Evolutionary conservation across 306 rosid species (phyloP), one percentile per base, ranked within the genome.

Genomic region (Mucuna pruriens): DNA sequence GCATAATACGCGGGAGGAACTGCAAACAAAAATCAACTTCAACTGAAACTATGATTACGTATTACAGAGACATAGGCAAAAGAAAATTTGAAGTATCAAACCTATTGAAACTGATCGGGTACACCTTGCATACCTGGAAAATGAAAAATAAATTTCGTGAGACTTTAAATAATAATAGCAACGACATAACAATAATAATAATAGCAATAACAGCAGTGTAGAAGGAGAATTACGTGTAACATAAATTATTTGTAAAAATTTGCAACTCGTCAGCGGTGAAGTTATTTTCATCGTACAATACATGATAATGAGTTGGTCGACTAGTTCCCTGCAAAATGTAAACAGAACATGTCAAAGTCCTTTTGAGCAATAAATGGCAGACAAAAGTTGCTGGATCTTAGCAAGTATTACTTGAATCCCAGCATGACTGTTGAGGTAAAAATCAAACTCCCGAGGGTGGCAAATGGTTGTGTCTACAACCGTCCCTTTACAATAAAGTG

Each of bases 351-450:
- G 3, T 49, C n/a, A 57, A 31, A 77, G 13, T 1, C 0, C 54
- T 16, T 69, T 9, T n/a, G 42, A 64, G 20, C 1, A 54, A 25
- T 1, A 13, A 36, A 10, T 13, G 33, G 34, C 66, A 4, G 3
- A 23, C 15, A 3, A 31, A n/a, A 42, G 38, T 29, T 45, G n/a
- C 63, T 23, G 4, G 4, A 63, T 20, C 23, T 1, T 45, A 31
- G 77, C 31, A 10, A 38, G 29, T 9, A 63, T 36, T 42, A 92
- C 96, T 79, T 92, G 94, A n/a, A 90, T 92, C 33, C 91, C 98
- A 2, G 97, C 93, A 77, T 94, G 98, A 64, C 97, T 94, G 40
- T 94, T 91, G 6, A 94, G 91, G 39, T 89, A 94, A 58, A 94
- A 94, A 66, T 92, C 97, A 29, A 88, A 86, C 7, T 87, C 96